phyloP scores from a whole-genome alignment of 495 filamentous ascomycete genomes.

The Aspergillus hancockii region DNA sequence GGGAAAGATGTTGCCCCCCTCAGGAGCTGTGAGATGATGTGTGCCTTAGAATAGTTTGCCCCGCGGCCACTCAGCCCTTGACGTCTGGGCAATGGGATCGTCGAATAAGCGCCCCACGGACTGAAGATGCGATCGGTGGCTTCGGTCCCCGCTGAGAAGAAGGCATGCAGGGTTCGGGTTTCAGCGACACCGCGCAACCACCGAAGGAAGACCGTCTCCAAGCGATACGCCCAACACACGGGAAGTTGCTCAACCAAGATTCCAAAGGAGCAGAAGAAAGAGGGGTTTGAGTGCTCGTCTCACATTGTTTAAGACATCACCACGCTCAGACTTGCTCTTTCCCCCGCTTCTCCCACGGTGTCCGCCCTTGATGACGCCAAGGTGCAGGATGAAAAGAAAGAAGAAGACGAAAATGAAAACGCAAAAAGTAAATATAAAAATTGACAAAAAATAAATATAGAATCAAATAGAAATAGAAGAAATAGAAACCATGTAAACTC shows the following conservation, averaged over 20 bases:
- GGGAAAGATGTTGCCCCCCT: conserved; percentile 7
- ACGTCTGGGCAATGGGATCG: conserved; percentile 15
- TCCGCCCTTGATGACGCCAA: neutral
- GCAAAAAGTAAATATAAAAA: neutral
- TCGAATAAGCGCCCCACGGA: conserved; percentile 24
- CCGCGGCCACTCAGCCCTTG: conserved; percentile 16
- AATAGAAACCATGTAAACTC: neutral
- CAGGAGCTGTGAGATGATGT: conserved; percentile 19
- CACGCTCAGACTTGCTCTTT: neutral
- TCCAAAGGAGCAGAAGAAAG: conserved; percentile 5
- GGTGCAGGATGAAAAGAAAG: neutral
- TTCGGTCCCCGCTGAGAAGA: conserved; percentile 13
- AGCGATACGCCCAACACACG: neutral
- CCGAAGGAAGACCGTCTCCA: neutral
- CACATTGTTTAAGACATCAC: neutral
- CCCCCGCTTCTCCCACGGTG: neutral
- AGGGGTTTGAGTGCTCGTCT: conserved; percentile 2
- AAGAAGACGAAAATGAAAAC: neutral
- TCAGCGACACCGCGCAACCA: conserved; percentile 2
- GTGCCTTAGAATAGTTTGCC: conserved; percentile 12
- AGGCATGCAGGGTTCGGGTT: conserved; percentile 15
- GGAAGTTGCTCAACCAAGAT: neutral
- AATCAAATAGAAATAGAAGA: neutral
- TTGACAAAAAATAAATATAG: neutral
- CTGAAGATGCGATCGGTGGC: conserved; percentile 18